Base-by-base conservation (phyloP, 495 filamentous ascomycete genomes). In the Gamarada debralockiae region DNA sequence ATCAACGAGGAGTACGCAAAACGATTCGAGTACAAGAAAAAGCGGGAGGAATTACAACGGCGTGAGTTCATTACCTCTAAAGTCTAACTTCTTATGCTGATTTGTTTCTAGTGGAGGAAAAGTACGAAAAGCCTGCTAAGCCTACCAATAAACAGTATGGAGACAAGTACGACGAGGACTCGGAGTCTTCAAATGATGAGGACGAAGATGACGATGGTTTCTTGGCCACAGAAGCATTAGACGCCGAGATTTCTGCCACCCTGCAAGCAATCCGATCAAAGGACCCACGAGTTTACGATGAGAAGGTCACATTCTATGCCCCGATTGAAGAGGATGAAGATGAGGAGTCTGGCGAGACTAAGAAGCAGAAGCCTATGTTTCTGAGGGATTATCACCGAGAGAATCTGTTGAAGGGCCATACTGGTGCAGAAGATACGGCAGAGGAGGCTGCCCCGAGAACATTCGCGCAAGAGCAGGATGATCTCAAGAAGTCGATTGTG, bases 1-100 rank as follows among this genome's bases (percentile, higher is more conserved):
- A 83, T 98, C 72, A 98, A 98, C 67, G 76, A 87, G 62, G 89
- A 92, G 47, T 98, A 86, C 66, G 93, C 93, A 49, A 80, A 81
- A 58, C 75, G 89, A 33, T 97, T 97, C 61, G 92, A 97, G 67
- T 76, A 96, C 65, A 98, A 98, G 72, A 96, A 97, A 74, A 93
- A 92, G 72, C 81, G 93, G 23, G 90, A 93, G 69, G 93, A 98
- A 64, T 73, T 85, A 48, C 81, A 87, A n/a, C 78, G 83, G 63
- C 69, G 91, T 92, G 71, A 72, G 83, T 76, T 17, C 15, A 38
- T 49, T 14, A 36, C 22, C 44, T 9, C 21, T 34, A 9, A 29
- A 44, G 6, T n/a, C 3, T 31, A 23, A 24, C 22, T 31, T 42
- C 25, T n/a, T 9, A 12, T 47, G 42, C 50, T 59, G 53, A 57